Conservation (phyloP, 192 early-diverging fungal genomes). For the Backusella tarrabulga region DNA sequence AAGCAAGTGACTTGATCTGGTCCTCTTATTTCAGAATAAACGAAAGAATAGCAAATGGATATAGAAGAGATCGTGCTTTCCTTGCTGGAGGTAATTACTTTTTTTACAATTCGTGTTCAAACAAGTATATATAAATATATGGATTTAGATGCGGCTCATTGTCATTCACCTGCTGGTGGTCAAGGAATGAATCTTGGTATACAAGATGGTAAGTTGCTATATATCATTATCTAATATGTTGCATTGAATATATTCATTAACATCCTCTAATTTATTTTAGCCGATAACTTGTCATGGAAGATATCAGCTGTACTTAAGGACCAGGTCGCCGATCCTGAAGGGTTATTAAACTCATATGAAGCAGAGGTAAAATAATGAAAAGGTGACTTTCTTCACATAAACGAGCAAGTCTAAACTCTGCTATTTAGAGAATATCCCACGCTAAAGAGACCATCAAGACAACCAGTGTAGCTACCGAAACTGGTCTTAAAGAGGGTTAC, state of each 20-base stretch:
- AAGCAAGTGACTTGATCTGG: constrained; percentile 19
- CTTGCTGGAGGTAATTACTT: constrained; percentile 28
- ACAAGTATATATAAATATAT: not conserved
- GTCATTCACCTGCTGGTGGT: constrained; percentile 36
- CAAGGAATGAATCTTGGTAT: constrained; percentile 48
- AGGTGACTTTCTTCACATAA: not conserved
- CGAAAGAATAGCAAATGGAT: constrained; percentile 36
- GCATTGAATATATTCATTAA: not conserved
- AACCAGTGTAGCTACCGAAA: not conserved
- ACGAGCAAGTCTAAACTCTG: not conserved
- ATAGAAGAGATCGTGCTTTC: constrained; percentile 25
- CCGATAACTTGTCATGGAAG: constrained; percentile 49
- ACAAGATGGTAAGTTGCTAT: constrained; percentile 34
- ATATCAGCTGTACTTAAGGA: constrained; percentile 40
- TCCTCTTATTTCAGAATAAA: constrained; percentile 30
- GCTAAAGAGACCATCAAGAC: constrained; percentile 7
- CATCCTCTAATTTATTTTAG: constrained; percentile 9
- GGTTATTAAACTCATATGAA: constrained; percentile 38
- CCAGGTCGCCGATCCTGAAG: constrained; percentile 18
- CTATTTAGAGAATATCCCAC: constrained; percentile 4
- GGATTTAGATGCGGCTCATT: constrained; percentile 36
- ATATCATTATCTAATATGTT: not conserved
- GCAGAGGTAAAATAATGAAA: constrained; percentile 25
- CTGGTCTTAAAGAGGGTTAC: not conserved
- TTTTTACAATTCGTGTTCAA: not conserved